Evolutionary conservation across 352 stramenopile genomes (phyloP).

Genomic region (Phytophthora pluvialis): DNA sequence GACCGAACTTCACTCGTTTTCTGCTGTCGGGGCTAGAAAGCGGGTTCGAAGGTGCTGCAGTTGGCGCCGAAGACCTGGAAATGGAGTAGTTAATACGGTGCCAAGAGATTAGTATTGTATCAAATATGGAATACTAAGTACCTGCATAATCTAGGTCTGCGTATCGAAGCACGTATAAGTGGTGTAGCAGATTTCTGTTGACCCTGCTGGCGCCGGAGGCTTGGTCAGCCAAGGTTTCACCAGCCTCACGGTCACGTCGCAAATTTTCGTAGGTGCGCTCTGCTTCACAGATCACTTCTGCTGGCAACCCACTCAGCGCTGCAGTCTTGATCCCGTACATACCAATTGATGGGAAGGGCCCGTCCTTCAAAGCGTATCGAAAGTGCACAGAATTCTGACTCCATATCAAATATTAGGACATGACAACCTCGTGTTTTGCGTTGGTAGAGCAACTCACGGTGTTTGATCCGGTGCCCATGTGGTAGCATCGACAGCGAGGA

Average conservation of each 20-base stretch:
- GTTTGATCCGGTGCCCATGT: constrained; percentile 60
- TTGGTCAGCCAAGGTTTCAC: constrained; percentile 16
- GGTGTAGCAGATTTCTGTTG: constrained; percentile 71
- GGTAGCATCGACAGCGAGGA: constrained; percentile 69
- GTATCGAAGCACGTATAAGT: constrained; percentile 75
- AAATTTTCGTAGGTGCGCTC: constrained; percentile 51
- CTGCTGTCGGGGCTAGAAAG: constrained; percentile 41
- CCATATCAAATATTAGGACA: constrained; percentile 3
- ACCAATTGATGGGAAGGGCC: constrained; percentile 55
- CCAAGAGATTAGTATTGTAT: neutral
- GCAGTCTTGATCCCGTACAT: constrained; percentile 89
- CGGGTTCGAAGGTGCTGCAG: constrained; percentile 73
- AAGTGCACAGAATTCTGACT: constrained; percentile 58
- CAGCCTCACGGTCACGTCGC: constrained; percentile 26
- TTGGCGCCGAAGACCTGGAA: constrained; percentile 59
- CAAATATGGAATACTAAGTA: constrained; percentile 22
- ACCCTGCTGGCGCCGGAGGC: constrained; percentile 16
- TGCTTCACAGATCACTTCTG: constrained; percentile 64
- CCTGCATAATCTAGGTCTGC: constrained; percentile 62
- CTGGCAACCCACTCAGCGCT: constrained; percentile 72
- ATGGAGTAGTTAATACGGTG: constrained; percentile 2
- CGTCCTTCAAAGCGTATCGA: constrained; percentile 75
- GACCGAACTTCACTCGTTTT: constrained; percentile 10
- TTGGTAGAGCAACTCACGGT: constrained; percentile 37
- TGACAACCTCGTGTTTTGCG: neutral